Base-by-base conservation (phyloP, 139 green algal genomes). In the Tetradesmus obliquus region DNA sequence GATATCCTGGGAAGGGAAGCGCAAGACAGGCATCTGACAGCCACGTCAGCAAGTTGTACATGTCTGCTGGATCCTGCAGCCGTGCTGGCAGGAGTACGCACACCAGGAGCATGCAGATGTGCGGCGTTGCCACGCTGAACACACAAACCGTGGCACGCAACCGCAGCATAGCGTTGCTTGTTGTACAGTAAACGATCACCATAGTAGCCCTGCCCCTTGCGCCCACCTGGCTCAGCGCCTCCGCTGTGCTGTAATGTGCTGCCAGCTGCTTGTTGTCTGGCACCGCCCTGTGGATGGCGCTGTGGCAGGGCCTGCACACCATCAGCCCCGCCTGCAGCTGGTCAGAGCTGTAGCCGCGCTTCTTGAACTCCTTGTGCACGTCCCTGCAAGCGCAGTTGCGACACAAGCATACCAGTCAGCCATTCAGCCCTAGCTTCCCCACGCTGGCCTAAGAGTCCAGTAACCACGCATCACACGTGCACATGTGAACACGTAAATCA, bases 341-440 rank as follows among this genome's bases (percentile, higher is more conserved):
- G 4, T 86, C 74, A 69, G 55, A 57, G 12, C 15, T 82, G 10
- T 32, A 81, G 4, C 90, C 90, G 4, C 69, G 54, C 72, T 86
- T 90, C 90, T 92, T 92, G 71, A 87, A 90, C 71, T 90, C 90
- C 71, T 86, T 90, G 72, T 92, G 90, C 17, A 92, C 83, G 19
- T 92, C 83, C 90, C 90, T 92, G 83, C 62, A 72, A 32, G 20
- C n/a, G n/a, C 57, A 79, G 15, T 45, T 45, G 32, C 32, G 32
- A 45, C 32, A 45, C 32, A 45, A 45, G 32, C 32, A 19, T 60
- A 89, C 3, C 55, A 69, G 32, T 53, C 84, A 89, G 60, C 8
- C 3, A 57, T 0, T n/a, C 20, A 74, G 17, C 12, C 5, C 54
- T 24, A 20, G 32, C 15, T 54, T 4, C 17, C 74, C 1, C 6